A percentile compares a stretch with the other conserved stretches of the same genome.
These are phyloP conservation scores for Oryza meridionalis DNA, from an alignment of 176 grass and related monocot species.

Conservation along the genomic window DNA sequence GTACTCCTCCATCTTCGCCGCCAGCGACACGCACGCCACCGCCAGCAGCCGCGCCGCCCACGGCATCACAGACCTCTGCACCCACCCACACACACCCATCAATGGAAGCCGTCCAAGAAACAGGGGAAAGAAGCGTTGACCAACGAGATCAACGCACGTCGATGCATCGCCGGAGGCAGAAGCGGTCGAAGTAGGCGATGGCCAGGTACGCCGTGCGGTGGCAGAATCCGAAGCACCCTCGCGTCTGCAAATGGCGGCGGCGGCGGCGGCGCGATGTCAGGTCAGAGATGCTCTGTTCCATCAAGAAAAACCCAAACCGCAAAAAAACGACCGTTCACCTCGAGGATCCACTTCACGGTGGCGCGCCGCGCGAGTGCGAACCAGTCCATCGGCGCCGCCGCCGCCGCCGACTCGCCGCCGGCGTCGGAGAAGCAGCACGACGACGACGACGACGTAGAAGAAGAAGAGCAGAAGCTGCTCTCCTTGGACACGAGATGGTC, in stretches of 20 bases:
- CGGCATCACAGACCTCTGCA: conserved; percentile 59
- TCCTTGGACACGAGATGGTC: conserved; percentile 73
- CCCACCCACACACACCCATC: background rate
- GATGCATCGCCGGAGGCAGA: conserved; percentile 63
- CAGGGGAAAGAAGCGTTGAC: background rate
- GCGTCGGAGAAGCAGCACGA: background rate
- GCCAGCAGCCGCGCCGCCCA: conserved; percentile 74
- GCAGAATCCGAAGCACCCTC: conserved; percentile 64
- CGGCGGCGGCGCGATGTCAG: background rate
- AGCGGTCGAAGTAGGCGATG: conserved; percentile 79
- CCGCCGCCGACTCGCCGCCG: conserved; percentile 6
- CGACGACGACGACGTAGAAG: background rate
- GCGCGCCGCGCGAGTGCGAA: conserved; percentile 47
- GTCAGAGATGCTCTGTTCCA: background rate
- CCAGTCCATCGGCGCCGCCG: conserved; percentile 47
- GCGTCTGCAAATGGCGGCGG: conserved; percentile 50
- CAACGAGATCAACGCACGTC: conserved; percentile 42
- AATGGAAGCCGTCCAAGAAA: background rate
- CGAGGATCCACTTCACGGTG: conserved; percentile 73
- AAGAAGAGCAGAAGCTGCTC: conserved; percentile 43
- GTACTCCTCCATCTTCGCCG: conserved; percentile 93
- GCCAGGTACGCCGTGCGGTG: conserved; percentile 80
- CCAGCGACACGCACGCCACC: conserved; percentile 77
- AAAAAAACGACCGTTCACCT: conserved; percentile 36
- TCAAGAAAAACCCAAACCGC: conserved; percentile 7